A percentile compares a stretch with the other conserved stretches of the same genome.
phyloP scores from a whole-genome alignment of 768 basidiomycete species.

The Crassisporium funariophilum region DNA sequence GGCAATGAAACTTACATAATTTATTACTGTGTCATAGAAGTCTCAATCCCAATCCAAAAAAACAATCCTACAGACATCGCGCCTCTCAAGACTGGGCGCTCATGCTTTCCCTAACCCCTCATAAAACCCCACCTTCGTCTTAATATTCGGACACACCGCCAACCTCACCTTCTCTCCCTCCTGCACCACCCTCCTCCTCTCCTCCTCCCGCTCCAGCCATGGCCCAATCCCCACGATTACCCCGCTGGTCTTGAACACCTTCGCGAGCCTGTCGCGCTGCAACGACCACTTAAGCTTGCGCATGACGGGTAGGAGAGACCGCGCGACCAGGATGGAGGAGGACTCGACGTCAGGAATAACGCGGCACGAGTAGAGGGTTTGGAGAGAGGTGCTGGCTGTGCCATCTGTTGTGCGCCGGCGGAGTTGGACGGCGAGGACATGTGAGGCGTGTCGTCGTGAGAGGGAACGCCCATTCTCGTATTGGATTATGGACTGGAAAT shows the following conservation, averaged over 20 bases:
- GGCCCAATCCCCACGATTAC: slow-evolving; percentile 40
- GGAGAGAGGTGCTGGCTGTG: slow-evolving; percentile 36
- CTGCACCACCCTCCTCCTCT: slow-evolving; percentile 48
- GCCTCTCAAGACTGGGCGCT: neutral
- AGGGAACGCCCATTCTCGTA: slow-evolving; percentile 62
- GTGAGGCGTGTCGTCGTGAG: slow-evolving; percentile 53
- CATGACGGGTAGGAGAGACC: slow-evolving; percentile 63
- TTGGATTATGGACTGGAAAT: slow-evolving; percentile 60
- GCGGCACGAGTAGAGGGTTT: slow-evolving; percentile 48
- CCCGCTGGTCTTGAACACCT: slow-evolving; percentile 50
- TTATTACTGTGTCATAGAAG: too few relatives aligned
- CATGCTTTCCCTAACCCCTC: slow-evolving; percentile 39
- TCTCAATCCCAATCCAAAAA: neutral
- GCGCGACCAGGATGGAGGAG: slow-evolving; percentile 55
- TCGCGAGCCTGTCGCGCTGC: slow-evolving; percentile 62
- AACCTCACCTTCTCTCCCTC: slow-evolving; percentile 69
- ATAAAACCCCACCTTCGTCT: slow-evolving; percentile 59
- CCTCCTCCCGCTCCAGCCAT: slow-evolving; percentile 59
- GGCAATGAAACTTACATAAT: too few relatives aligned
- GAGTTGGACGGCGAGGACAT: slow-evolving; percentile 56
- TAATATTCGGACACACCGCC: slow-evolving; percentile 67
- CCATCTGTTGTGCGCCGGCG: slow-evolving; percentile 40
- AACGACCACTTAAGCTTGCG: slow-evolving; percentile 73
- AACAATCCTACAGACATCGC: neutral
- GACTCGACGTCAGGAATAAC: slow-evolving; percentile 68